phyloP scores from a whole-genome alignment of 2,329 filamentous ascomycete species.

The Bipolaris gigantea region DNA sequence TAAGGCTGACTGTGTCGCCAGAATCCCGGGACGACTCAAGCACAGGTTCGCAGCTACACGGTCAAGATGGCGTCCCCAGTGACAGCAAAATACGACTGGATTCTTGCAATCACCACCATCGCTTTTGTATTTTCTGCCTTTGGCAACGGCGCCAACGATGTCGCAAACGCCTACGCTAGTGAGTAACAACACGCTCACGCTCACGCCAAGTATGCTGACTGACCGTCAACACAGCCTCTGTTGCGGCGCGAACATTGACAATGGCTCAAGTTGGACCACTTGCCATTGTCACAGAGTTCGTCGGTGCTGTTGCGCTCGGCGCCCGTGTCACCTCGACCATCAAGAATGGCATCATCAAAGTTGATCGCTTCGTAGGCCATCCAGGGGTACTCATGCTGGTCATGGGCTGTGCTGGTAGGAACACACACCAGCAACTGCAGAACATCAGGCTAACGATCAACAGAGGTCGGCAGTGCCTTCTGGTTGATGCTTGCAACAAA shows the following conservation, averaged over 20 bases:
- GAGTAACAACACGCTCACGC: constrained; percentile 18
- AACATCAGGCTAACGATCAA: neutral
- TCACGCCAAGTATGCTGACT: neutral
- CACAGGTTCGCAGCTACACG: neutral
- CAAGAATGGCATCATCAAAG: constrained; percentile 61
- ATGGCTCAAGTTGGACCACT: constrained; percentile 57
- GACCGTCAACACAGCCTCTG: constrained; percentile 28
- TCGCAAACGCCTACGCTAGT: constrained; percentile 58
- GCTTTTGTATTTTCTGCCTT: constrained; percentile 43
- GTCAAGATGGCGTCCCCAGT: constrained; percentile 24
- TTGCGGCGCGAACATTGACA: constrained; percentile 55
- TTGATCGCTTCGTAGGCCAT: constrained; percentile 50
- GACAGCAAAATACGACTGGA: constrained; percentile 45
- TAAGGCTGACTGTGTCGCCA: constrained; percentile 2
- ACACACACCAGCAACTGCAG: constrained; percentile 50
- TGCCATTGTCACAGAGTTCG: constrained; percentile 54
- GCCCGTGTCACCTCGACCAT: constrained; percentile 63
- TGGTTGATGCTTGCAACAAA: constrained; percentile 9
- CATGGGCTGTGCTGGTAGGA: constrained; percentile 63
- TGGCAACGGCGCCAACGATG: constrained; percentile 54
- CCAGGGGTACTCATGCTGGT: constrained; percentile 61
- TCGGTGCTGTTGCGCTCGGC: constrained; percentile 57
- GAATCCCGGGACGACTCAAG: neutral
- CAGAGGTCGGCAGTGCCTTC: constrained; percentile 28
- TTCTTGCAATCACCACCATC: constrained; percentile 46